Evolutionary conservation across 2,329 filamentous ascomycete genomes (phyloP).

Genomic region (Ceratocystis papillata): DNA sequence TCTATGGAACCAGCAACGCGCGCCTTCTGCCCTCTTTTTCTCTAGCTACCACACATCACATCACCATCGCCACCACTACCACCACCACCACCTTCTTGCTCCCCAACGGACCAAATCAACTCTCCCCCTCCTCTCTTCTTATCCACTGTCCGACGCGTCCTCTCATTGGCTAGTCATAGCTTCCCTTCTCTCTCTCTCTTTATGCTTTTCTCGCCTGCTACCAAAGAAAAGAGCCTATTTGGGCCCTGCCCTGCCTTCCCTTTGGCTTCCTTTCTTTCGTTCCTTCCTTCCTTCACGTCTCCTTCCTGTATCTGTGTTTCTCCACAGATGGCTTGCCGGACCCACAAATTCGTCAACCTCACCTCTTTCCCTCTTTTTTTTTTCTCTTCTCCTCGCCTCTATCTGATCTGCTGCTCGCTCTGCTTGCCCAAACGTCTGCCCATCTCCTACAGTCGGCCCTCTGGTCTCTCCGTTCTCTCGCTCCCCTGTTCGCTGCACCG

Average conservation of each 20-base stretch:
- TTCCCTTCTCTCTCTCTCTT: not conserved
- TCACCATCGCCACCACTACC: not conserved
- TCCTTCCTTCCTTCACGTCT: too few species aligned
- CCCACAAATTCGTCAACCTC: conserved; percentile 10
- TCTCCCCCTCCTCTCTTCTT: not conserved
- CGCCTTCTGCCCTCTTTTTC: not conserved
- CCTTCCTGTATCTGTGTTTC: not conserved
- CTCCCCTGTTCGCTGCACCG: not conserved
- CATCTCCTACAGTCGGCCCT: not conserved
- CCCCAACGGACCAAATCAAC: not conserved
- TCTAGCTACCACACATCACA: not conserved
- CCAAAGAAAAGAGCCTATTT: not conserved
- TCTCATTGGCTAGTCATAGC: not conserved
- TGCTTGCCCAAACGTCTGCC: too few species aligned
- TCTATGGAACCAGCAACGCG: too few species aligned
- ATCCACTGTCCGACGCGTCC: not conserved
- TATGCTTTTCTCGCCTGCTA: not conserved
- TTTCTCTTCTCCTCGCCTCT: not conserved
- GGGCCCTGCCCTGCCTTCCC: not conserved
- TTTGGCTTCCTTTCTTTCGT: not conserved
- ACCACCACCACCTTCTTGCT: not conserved
- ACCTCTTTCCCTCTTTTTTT: not conserved
- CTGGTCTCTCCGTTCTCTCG: not conserved
- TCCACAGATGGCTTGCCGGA: not conserved
- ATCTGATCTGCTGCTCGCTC: not conserved